Percentiles rank a stretch among this genome's conserved stretches.
These are phyloP conservation scores for Helicostylum pulchrum DNA, from an alignment of 192 early-diverging fungal species.

Conservation along the genomic window DNA sequence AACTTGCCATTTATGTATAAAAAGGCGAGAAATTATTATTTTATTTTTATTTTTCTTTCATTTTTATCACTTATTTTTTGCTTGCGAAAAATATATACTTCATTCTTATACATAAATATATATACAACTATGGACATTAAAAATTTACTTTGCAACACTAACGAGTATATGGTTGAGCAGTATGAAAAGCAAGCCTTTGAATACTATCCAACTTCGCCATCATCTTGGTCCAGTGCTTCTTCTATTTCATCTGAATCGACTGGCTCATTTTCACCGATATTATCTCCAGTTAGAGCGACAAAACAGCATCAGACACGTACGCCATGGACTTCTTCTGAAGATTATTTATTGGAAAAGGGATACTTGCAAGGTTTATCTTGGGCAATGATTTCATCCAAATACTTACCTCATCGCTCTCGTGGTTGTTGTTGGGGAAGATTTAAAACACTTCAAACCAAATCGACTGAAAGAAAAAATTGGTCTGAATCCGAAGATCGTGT, in stretches of 20 bases:
- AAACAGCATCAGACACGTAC: conserved; percentile 11
- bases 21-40: no score
- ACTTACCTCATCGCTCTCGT: conserved; percentile 28
- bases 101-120: no score
- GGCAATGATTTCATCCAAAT: conserved; percentile 26
- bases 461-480: conserved; percentile 15
- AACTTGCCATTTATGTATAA: no score
- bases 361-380: conserved; percentile 28
- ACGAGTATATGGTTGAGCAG: no score
- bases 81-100: no score
- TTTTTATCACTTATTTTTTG: no score
- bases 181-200: background rate
- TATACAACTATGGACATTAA: background rate
- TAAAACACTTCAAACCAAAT: conserved; percentile 23
- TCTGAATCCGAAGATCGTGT: conserved; percentile 17
- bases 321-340: conserved; percentile 26
- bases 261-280: background rate
- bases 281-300: background rate
- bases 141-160: background rate
- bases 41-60: no score
- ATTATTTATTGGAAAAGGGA: conserved; percentile 23
- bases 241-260: background rate
- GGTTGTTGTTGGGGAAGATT: conserved; percentile 29
- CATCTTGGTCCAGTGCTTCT: background rate
- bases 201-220: background rate